phyloP scores from a whole-genome alignment of 768 basidiomycete species.

The Russula abietina region DNA sequence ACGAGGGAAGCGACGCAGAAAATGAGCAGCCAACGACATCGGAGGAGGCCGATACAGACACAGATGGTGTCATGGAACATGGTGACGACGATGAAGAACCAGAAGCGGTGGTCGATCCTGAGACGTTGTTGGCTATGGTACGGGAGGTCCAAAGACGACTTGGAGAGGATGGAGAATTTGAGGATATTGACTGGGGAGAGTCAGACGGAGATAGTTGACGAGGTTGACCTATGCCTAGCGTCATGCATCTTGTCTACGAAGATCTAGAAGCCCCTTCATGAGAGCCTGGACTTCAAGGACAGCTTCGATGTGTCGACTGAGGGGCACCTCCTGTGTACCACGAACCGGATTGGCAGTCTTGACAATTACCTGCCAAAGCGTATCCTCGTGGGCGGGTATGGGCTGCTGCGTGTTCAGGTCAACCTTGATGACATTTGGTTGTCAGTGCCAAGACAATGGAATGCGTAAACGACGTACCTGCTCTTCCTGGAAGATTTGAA shows the following conservation, averaged over 20 bases:
- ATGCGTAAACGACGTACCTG: constrained; percentile 41
- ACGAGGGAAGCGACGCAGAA: constrained; percentile 41
- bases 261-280: constrained; percentile 79
- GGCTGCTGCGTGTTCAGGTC: constrained; percentile 71
- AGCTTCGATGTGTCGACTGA: constrained; percentile 63
- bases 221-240: neutral
- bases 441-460: neutral
- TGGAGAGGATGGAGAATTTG: constrained; percentile 34
- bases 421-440: constrained; percentile 40
- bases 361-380: constrained; percentile 84
- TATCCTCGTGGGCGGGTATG: constrained; percentile 71
- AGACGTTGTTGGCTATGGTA: constrained; percentile 39
- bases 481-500: constrained; percentile 84
- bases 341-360: constrained; percentile 75
- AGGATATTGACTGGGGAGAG: constrained; percentile 50
- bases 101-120: constrained; percentile 37
- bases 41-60: constrained; percentile 33
- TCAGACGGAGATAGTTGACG: constrained; percentile 31
- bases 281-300: constrained; percentile 75
- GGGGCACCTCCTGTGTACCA: constrained; percentile 70
- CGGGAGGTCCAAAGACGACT: constrained; percentile 32
- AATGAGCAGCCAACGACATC: constrained; percentile 28
- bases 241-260: constrained; percentile 67
- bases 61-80: constrained; percentile 25
- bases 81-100: constrained; percentile 34